phyloP scores from a whole-genome alignment of 768 basidiomycete genomes.

The Mycena polygramma region DNA sequence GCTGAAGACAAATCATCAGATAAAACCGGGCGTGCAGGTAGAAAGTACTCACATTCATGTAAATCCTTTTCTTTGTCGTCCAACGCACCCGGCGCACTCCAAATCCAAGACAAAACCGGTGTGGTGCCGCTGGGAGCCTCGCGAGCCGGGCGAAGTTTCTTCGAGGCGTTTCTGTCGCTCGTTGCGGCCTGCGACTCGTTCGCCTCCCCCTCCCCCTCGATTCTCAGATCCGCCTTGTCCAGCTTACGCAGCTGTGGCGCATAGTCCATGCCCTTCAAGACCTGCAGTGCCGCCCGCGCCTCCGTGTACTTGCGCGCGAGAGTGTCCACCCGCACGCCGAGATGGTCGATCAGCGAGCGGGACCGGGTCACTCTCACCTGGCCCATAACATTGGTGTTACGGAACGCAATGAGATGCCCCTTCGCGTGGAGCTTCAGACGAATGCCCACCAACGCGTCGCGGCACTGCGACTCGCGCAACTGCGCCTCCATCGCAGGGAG shows the following conservation, averaged over 20 bases:
- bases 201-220: neutral
- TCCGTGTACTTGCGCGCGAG: neutral
- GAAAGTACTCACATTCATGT: constrained; percentile 22
- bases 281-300: neutral
- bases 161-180: constrained; percentile 11
- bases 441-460: neutral
- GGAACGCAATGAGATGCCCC: constrained; percentile 14
- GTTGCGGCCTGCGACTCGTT: constrained; percentile 6
- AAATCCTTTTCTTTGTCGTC: constrained; percentile 8
- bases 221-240: constrained; percentile 2
- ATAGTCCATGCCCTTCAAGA: neutral
- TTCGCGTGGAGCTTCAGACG: constrained; percentile 9
- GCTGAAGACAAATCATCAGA: constrained; percentile 11
- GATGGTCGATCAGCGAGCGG: constrained; percentile 1
- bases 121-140: constrained; percentile 2
- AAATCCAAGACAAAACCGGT: constrained; percentile 23
- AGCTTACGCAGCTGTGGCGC: constrained; percentile 10
- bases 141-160: neutral
- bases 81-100: constrained; percentile 16
- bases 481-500: neutral
- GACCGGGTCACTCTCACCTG: constrained; percentile 10
- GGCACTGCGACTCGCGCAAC: neutral
- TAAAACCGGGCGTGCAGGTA: no score
- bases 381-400: neutral
- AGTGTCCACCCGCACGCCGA: neutral